Base-by-base conservation (phyloP, 139 green algal genomes). In the Coelastrella sp. region DNA sequence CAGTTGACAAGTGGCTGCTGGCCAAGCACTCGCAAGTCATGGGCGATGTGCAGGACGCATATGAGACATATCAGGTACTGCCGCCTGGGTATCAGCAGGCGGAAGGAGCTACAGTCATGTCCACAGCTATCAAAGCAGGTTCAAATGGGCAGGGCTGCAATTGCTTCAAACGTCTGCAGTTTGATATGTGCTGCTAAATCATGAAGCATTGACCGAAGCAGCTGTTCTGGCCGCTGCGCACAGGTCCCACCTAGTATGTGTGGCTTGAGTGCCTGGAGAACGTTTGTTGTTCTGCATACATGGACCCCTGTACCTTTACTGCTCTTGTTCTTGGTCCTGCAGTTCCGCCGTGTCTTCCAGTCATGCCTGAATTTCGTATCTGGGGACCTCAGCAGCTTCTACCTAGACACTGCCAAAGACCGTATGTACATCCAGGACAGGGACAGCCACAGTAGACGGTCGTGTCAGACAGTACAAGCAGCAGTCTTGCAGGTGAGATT, bases 341-440 rank as follows among this genome's bases (percentile, higher is more conserved):
- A 97, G 92, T 98, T 98, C 90, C 95, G 89, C 85, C 90, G 88
- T 66, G 95, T 97, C 78, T 97, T 95, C 92, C 94, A 97, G 91
- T 73, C 92, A 3, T 68, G 98, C 68, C 94, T 98, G 89, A 95
- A 95, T n/a, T 99, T 99, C 85, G 95, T 95, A 8, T 95, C 97
- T 10, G 85, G 92, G 13, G 98, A 99, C 76, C 95, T 99, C 17
- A 98, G 95, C 86, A 97, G 97, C 94, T 99, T 99, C 87, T 99
- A 99, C 92, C 95, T 99, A 64, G 98, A 99, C 92, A 93, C 98
- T 0, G 95, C 93, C 76, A 99, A 99, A 92, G 97, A 99, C 94
- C 90, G 97, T 5, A 93, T 99, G 77, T 99, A 99, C 93, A 97
- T 99, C 73, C 92, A 94, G 5, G 92, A 14, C 6, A 16, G 68